phyloP scores from a whole-genome alignment of 2,329 filamentous ascomycete genomes.

The Calonectria leucothoes region DNA sequence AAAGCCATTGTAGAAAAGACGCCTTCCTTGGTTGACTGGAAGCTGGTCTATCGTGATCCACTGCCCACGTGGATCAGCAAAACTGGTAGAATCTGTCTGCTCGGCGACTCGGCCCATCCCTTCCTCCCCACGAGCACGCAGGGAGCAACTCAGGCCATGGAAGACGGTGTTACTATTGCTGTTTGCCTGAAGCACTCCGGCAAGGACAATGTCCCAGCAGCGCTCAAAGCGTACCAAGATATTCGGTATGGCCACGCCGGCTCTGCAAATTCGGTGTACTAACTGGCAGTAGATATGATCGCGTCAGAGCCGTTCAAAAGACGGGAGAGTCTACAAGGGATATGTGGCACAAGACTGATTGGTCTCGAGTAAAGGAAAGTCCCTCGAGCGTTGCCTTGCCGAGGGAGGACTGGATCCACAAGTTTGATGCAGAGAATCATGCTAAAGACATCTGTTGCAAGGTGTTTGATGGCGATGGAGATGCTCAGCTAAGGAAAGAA shows the following conservation, averaged over 20 bases:
- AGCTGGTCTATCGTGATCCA: slow-evolving; percentile 61
- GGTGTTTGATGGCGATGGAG: not conserved
- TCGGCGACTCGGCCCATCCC: slow-evolving; percentile 19
- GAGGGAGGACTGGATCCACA: slow-evolving; percentile 36
- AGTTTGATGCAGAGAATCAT: slow-evolving; percentile 33
- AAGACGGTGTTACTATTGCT: slow-evolving; percentile 16
- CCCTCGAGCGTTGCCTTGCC: slow-evolving; percentile 30
- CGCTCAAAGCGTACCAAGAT: slow-evolving; percentile 27
- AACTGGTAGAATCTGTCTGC: not conserved
- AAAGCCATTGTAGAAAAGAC: slow-evolving; percentile 61
- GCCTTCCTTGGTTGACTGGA: slow-evolving; percentile 60
- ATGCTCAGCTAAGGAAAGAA: not conserved
- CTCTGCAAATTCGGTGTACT: fast-evolving
- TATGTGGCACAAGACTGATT: slow-evolving; percentile 38
- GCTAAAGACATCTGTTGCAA: slow-evolving; percentile 33
- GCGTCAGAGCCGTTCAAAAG: slow-evolving; percentile 34
- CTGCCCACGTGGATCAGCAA: slow-evolving; percentile 56
- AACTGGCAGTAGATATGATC: slow-evolving; percentile 21
- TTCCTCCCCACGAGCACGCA: slow-evolving; percentile 18
- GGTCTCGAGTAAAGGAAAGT: slow-evolving; percentile 29
- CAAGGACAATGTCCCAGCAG: slow-evolving; percentile 17
- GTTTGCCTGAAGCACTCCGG: slow-evolving; percentile 12
- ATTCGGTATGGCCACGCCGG: slow-evolving; percentile 11
- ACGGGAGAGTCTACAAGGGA: slow-evolving; percentile 35
- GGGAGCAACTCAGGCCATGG: slow-evolving; percentile 21